Evolutionary conservation across 345 rosid genomes (phyloP).

Genomic region (Raphanus raphanistrum): DNA sequence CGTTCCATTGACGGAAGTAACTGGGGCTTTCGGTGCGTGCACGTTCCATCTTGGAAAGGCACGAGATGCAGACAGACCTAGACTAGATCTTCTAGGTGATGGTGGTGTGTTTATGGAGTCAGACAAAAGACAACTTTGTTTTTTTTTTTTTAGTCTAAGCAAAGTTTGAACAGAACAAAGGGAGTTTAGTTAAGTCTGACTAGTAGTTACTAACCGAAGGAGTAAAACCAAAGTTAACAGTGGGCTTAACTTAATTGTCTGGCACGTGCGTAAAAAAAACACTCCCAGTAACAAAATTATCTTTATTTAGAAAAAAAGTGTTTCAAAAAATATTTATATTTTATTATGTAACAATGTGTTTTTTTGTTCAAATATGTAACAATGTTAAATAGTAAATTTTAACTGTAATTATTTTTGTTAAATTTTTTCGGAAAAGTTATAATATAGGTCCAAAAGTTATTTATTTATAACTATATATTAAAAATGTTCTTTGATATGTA

Average conservation of each 20-base stretch:
- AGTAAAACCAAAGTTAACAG: not conserved
- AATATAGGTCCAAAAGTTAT: no score
- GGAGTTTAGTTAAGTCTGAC: conserved; percentile 1
- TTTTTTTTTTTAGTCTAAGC: not conserved
- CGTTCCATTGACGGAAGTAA: conserved; percentile 72
- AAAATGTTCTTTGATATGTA: no score
- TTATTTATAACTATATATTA: no score
- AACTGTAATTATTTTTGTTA: no score
- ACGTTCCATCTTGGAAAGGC: conserved; percentile 54
- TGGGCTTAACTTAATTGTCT: not conserved
- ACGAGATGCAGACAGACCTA: not conserved
- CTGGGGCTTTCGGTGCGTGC: conserved; percentile 72
- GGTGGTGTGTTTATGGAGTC: conserved; percentile 18
- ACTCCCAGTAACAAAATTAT: no score
- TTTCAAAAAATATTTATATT: no score
- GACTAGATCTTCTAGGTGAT: conserved; percentile 32
- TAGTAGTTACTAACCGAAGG: not conserved
- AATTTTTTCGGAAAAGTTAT: no score
- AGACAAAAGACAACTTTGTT: conserved; percentile 24
- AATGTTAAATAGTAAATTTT: no score
- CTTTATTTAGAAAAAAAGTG: no score
- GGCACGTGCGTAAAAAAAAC: not conserved
- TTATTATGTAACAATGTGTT: no score
- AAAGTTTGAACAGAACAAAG: not conserved
- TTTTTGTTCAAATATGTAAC: no score